Conservation (phyloP, 495 filamentous ascomycete genomes). For the Aspergillus mulundensis region DNA sequence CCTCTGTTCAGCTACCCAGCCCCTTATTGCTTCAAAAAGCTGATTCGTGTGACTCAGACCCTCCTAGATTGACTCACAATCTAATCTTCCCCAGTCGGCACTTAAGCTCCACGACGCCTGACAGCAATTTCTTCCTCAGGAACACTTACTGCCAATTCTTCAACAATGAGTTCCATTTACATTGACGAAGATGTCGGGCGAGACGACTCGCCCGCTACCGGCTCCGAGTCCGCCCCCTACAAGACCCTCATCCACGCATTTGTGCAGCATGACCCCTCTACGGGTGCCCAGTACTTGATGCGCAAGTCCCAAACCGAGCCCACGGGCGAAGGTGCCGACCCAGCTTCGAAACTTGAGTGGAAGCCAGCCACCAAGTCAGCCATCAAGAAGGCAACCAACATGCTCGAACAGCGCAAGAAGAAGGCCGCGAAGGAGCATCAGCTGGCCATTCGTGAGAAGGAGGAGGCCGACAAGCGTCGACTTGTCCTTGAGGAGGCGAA, state of each 20-base stretch:
- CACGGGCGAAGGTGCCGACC: conserved; percentile 51
- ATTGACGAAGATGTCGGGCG: conserved; percentile 74
- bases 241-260: conserved; percentile 76
- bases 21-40: neutral
- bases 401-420: conserved; percentile 69
- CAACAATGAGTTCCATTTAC: conserved; percentile 54
- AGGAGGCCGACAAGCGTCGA: conserved; percentile 65
- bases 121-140: neutral
- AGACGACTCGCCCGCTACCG: conserved; percentile 64
- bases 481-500: conserved; percentile 78
- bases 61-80: conserved; percentile 10
- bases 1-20: neutral
- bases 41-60: neutral
- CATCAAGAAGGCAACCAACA: conserved; percentile 73
- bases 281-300: conserved; percentile 59
- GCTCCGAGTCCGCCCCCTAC: conserved; percentile 69
- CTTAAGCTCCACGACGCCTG: neutral
- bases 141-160: conserved; percentile 1
- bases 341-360: conserved; percentile 57
- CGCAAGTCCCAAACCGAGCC: conserved; percentile 65
- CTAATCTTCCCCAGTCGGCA: neutral
- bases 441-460: conserved; percentile 62
- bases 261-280: conserved; percentile 61
- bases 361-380: conserved; percentile 79
- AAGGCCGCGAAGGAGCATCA: conserved; percentile 69